Evolutionary conservation across 352 stramenopile genomes (phyloP), one percentile per base, ranked within the genome.

Genomic region (Plasmopara muralis): DNA sequence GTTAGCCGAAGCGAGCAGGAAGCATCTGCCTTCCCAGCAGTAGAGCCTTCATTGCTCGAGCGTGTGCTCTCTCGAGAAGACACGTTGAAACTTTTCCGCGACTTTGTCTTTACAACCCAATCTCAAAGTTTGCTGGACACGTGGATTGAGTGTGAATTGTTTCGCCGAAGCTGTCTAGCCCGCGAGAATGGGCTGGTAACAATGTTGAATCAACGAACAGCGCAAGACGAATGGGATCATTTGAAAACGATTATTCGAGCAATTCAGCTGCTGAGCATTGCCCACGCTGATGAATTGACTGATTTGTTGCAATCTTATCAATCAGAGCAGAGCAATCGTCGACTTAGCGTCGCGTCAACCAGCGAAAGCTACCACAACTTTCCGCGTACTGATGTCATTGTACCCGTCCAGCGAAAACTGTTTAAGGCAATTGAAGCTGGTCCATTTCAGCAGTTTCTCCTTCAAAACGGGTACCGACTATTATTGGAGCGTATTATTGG

Each of bases 111-210:
- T 57, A 76, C 66, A 18, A 81, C 77, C 9, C 62, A 72, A 9
- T 73, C 77, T 18, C 77, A 89, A 42, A 68, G 56, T 35, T 70
- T 93, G 14, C 40, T 93, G 42, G 80, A 93, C 49, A 88, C 80
- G n/a, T 93, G 80, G 80, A 82, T 87, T 39, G 77, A 93, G 50
- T 91, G 79, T 47, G 83, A 93, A 43, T 59, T 86, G 6, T 93
- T 91, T 40, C 79, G 80, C 13, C 68, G 76, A 14, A 83, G 77
- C 25, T 87, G 77, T 30, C 62, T 89, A 14, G 74, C 74, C 14
- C 73, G 79, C 34, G 77, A 89, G 43, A 78, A 72, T 35, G 62
- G 63, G 9, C 58, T 74, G 49, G 55, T 75, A 46, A 72, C 48
- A 33, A 59, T 71, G 39, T 29, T 50, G 28, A 59, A 59, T 56